These are phyloP conservation scores for Podaxis pistillaris DNA, from an alignment of 768 basidiomycete species.

Conservation along the genomic window DNA sequence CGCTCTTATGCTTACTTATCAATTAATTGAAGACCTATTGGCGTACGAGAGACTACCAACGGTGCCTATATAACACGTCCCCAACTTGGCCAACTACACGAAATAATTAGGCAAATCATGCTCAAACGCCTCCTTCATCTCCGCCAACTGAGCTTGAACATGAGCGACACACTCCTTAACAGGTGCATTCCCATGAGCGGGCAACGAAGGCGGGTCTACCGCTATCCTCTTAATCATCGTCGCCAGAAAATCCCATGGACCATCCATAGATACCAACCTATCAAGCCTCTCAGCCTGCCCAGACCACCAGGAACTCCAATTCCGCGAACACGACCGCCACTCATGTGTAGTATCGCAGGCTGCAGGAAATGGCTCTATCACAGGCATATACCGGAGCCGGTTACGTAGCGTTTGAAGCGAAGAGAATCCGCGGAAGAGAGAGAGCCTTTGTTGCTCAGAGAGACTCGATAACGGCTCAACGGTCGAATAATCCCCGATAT, in stretches of 20 bases:
- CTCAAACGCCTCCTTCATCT: not conserved
- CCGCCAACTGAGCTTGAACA: not conserved
- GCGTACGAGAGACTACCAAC: not conserved
- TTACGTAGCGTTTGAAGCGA: constrained; percentile 2
- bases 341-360: not conserved
- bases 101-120: constrained; percentile 1
- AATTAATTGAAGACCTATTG: not conserved
- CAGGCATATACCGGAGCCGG: not conserved
- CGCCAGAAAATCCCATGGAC: not conserved
- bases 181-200: not conserved
- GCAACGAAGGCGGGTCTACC: not conserved
- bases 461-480: not conserved
- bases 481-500: not conserved
- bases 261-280: not conserved
- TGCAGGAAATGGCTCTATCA: not conserved
- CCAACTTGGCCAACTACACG: not conserved
- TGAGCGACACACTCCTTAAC: not conserved
- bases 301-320: not conserved
- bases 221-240: not conserved
- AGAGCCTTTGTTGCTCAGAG: not conserved
- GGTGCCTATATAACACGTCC: not conserved
- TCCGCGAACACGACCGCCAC: not conserved
- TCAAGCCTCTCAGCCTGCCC: not conserved
- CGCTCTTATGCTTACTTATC: too few relatives aligned
- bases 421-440: not conserved